Conservation (phyloP, 371 early-diverging fungal species). For the Mycotypha africana region DNA sequence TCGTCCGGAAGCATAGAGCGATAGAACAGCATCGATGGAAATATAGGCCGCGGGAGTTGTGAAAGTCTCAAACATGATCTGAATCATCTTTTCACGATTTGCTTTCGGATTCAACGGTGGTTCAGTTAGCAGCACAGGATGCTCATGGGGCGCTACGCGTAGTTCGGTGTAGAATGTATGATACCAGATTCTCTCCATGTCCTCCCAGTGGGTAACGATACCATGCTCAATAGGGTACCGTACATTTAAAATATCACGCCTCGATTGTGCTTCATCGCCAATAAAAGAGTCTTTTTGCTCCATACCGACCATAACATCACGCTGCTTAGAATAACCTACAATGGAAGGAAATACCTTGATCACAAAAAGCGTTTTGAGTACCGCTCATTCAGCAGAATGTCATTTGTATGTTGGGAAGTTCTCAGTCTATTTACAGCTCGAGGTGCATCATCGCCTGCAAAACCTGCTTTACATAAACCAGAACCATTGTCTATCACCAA, state of each 20-base stretch:
- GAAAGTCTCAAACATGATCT: conserved; percentile 99
- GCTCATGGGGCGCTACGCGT: conserved; percentile 89
- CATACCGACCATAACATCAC: conserved; percentile 99
- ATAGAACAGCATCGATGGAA: conserved; percentile 98
- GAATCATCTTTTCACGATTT: conserved; percentile 99
- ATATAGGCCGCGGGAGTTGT: conserved; percentile 99
- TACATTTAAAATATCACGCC: conserved; percentile 98
- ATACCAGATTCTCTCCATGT: conserved; percentile 99
- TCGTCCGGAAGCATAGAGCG: conserved; percentile 98
- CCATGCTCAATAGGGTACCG: conserved; percentile 99
- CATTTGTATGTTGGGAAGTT: background rate
- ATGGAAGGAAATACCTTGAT: conserved; percentile 95
- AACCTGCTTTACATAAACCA: conserved; percentile 99
- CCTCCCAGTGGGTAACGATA: conserved; percentile 99
- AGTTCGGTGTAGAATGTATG: conserved; percentile 94
- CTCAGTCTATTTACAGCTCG: conserved; percentile 87
- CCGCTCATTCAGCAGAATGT: too few species aligned
- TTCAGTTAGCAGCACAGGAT: conserved; percentile 99
- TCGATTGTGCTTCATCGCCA: conserved; percentile 99
- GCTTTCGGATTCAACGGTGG: conserved; percentile 99
- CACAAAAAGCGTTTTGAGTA: too few species aligned
- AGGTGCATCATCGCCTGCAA: conserved; percentile 99
- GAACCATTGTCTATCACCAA: conserved; percentile 98
- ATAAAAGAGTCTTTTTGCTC: conserved; percentile 99
- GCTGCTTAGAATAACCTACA: conserved; percentile 99